Conservation (phyloP, 2,329 filamentous ascomycete species). For the Fusarium nurragi region DNA sequence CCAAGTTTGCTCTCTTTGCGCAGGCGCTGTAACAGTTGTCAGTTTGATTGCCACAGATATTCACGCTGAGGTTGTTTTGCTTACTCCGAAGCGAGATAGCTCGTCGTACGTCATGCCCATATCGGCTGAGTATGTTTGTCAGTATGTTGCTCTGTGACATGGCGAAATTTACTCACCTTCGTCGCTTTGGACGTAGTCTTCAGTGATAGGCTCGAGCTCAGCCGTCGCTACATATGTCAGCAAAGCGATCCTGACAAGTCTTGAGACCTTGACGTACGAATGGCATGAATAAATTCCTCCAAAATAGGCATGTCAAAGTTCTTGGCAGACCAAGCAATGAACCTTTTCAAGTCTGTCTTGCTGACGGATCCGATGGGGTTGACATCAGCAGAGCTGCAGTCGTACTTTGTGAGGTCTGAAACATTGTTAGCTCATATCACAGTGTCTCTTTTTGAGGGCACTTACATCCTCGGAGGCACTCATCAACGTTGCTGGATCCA, state of each 20-base stretch:
- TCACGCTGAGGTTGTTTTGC: background rate
- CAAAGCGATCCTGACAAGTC: rapidly evolving
- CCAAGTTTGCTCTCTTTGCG: conserved; percentile 56
- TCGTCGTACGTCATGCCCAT: conserved; percentile 58
- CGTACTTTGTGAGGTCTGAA: conserved; percentile 38
- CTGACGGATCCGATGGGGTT: conserved; percentile 41
- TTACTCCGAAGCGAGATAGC: conserved; percentile 51
- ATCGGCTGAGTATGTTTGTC: conserved; percentile 37
- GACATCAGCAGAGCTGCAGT: conserved; percentile 55
- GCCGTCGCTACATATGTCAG: conserved; percentile 46
- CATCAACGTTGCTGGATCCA: conserved; percentile 45
- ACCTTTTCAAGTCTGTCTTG: conserved; percentile 72
- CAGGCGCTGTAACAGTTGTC: conserved; percentile 32
- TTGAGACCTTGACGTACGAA: conserved; percentile 51
- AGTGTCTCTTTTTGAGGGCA: background rate
- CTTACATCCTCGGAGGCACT: conserved; percentile 31
- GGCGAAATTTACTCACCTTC: conserved; percentile 35
- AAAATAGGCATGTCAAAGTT: conserved; percentile 70
- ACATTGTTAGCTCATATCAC: background rate
- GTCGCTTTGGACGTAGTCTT: conserved; percentile 50
- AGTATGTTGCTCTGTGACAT: background rate
- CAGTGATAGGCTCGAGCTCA: conserved; percentile 57
- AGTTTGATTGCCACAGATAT: background rate
- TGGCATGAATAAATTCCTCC: conserved; percentile 68
- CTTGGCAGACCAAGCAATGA: conserved; percentile 66